Evolutionary conservation across 345 rosid genomes (phyloP).

Genomic region (Psidium guajava): DNA sequence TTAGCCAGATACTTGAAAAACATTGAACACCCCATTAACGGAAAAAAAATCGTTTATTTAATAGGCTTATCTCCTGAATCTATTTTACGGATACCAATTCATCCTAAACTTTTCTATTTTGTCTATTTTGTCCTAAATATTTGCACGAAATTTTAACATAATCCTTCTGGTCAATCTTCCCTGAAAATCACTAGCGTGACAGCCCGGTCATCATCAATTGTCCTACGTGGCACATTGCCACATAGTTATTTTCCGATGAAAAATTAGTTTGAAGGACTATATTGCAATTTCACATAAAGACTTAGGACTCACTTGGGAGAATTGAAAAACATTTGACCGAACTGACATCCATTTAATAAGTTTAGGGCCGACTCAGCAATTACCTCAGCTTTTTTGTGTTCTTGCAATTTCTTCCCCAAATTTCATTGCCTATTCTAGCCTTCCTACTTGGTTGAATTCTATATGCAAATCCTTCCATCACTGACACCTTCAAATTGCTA

Average conservation of each 20-base stretch:
- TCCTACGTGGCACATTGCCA: not conserved
- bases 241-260: rapidly evolving
- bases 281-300: too few species aligned
- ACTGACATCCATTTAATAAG: not conserved
- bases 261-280: not conserved
- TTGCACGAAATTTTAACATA: not conserved
- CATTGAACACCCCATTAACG: not conserved
- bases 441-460: not conserved
- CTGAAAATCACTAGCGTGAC: rapidly evolving
- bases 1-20: not conserved
- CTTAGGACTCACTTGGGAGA: not conserved
- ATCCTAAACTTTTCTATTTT: not conserved
- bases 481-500: not conserved
- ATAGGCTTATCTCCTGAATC: not conserved
- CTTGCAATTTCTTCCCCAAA: not conserved
- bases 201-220: not conserved
- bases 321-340: not conserved
- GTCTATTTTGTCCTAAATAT: not conserved
- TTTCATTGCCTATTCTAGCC: not conserved
- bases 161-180: not conserved
- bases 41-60: not conserved
- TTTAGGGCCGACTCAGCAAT: not conserved
- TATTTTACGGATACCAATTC: not conserved
- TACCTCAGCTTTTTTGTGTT: not conserved
- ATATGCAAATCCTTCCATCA: not conserved